Evolutionary conservation across 2,329 filamentous ascomycete genomes (phyloP).

Genomic region (Thyridium curvatum): DNA sequence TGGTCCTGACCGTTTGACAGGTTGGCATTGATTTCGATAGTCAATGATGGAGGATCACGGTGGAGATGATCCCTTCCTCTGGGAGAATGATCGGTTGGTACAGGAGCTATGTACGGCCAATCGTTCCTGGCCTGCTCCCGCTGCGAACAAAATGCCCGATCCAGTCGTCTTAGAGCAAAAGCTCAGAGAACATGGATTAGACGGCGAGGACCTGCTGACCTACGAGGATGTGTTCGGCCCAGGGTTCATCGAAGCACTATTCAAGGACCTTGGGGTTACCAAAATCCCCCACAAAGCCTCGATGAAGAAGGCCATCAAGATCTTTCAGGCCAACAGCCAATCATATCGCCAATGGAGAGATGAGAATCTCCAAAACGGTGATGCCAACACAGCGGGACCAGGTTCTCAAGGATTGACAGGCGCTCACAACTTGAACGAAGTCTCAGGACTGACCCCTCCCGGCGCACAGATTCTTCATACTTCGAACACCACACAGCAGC

Average conservation of each 20-base stretch:
- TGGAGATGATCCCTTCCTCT: conserved; percentile 62
- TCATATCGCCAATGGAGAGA: conserved; percentile 34
- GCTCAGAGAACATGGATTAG: conserved; percentile 57
- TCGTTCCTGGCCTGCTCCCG: conserved; percentile 38
- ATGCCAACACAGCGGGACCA: too few species aligned
- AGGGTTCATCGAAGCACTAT: conserved; percentile 39
- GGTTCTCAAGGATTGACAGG: too few species aligned
- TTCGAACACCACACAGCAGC: too few species aligned
- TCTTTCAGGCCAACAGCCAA: conserved; percentile 45
- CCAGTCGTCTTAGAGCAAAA: conserved; percentile 41
- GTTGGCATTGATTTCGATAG: too few species aligned
- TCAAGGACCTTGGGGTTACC: conserved; percentile 48
- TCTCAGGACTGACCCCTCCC: too few species aligned
- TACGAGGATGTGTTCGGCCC: conserved; percentile 38
- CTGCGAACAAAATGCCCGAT: conserved; percentile 39
- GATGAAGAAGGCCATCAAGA: conserved; percentile 50
- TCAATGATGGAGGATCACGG: conserved; percentile 22
- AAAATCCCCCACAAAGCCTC: conserved; percentile 51
- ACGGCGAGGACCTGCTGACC: conserved; percentile 58
- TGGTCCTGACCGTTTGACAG: too few species aligned
- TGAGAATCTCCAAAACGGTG: conserved; percentile 1
- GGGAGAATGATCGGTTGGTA: conserved; percentile 64
- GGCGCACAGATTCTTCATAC: too few species aligned
- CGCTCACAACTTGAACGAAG: too few species aligned
- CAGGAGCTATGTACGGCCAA: conserved; percentile 54